Conservation (phyloP, 2,329 filamentous ascomycete genomes). For the Microsporum audouinii region DNA sequence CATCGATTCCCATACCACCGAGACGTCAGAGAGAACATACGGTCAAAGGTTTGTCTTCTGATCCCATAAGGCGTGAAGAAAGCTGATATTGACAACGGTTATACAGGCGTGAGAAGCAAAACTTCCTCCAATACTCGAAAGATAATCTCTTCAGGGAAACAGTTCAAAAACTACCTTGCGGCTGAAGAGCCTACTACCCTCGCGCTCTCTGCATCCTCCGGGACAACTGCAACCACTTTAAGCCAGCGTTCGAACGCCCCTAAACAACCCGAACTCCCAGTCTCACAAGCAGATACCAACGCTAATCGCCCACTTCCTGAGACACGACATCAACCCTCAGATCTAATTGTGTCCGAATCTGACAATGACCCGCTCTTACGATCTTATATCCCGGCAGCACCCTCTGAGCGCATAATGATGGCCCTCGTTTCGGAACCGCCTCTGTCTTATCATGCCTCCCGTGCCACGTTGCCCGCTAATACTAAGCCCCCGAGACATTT, state of each 20-base stretch:
- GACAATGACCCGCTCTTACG: slow-evolving; percentile 34
- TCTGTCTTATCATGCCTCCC: slow-evolving; percentile 36
- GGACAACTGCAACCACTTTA: slow-evolving; percentile 6
- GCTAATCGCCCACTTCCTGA: slow-evolving; percentile 1
- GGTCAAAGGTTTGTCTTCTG: slow-evolving; percentile 26
- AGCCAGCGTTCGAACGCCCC: slow-evolving; percentile 8
- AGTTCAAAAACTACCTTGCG: slow-evolving; percentile 41
- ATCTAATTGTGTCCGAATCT: slow-evolving; percentile 26
- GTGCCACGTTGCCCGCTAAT: slow-evolving; percentile 26
- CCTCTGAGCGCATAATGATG: slow-evolving; percentile 37
- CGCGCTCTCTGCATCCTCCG: slow-evolving; percentile 10
- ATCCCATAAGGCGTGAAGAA: background rate
- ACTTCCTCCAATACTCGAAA: slow-evolving; percentile 37
- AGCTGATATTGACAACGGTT: background rate
- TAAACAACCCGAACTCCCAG: slow-evolving; percentile 14
- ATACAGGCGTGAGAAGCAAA: slow-evolving; percentile 28
- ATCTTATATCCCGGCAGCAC: slow-evolving; percentile 32
- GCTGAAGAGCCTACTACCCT: slow-evolving; percentile 36
- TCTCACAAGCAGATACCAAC: background rate
- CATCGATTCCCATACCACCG: slow-evolving; percentile 56
- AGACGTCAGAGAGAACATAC: slow-evolving; percentile 38
- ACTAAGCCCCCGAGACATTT: slow-evolving; percentile 31
- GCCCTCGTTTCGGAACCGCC: slow-evolving; percentile 36
- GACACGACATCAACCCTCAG: slow-evolving; percentile 1
- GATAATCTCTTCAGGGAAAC: slow-evolving; percentile 40